Base-by-base conservation (phyloP, 148 eudicot species). In the Cornus florida region DNA sequence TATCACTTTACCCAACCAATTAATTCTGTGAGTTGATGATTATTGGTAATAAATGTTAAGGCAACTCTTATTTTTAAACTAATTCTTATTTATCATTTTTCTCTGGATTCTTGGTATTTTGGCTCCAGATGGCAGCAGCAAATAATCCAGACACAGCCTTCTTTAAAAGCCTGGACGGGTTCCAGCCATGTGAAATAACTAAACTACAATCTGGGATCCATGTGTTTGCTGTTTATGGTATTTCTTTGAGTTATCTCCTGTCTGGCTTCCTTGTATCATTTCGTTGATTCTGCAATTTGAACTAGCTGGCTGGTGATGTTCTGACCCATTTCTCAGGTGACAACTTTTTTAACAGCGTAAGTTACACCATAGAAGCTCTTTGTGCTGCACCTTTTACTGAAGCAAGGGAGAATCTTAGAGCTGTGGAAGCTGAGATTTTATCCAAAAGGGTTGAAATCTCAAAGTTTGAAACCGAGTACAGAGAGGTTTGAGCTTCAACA, bases 61-160 rank as follows among this genome's bases (percentile, higher is more conserved):
- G 35, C 39, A 48, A 16, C 22, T 46, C 20, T 53, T 38, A 24
- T 22, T 65, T 68, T 24, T 35, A 33, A 28, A 57, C 3, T 70
- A 43, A 46, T 68, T 16, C 10, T 64, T 62, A 24, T 24, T 73
- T 3, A 12, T 67, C 24, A 7, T 62, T 71, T 10, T 38, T n/a
- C 5, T 14, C 12, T 83, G 31, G 41, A 73, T 74, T 75, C 69
- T 74, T 64, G 23, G 33, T 81, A 59, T 70, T 39, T 41, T 70
- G 48, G 24, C 62, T 75, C 69, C 82, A 96, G 98, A 78, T 80
- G 81, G 89, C 95, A 77, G 87, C 93, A 80, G 88, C 91, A 24
- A 96, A 93, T 86, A 98, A 96, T 87, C 91, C 97, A 78, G 99
- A 96, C 83, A 83, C 92, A 57, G 91, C 98, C 73, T 92, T 96